Percentiles rank a stretch among this genome's conserved stretches.
phyloP scores from a whole-genome alignment of 495 filamentous ascomycete genomes.

The Lasiosphaeria ovina region DNA sequence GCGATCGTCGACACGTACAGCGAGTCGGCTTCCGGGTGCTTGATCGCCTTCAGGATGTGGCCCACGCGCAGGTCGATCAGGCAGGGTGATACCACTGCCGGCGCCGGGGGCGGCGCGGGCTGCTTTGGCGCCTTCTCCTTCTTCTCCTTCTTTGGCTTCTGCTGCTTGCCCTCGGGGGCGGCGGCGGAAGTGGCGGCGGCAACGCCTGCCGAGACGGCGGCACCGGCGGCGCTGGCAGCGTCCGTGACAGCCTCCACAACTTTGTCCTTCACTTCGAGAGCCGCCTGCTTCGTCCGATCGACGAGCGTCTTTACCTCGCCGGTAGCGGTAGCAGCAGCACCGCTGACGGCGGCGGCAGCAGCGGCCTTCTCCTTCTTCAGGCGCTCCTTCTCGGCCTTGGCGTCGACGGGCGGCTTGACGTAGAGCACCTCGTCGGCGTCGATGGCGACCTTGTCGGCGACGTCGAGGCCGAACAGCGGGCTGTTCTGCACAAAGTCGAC shows the following conservation, averaged over 20 bases:
- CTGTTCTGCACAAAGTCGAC: slow-evolving; percentile 95
- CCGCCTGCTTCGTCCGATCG: slow-evolving; percentile 53
- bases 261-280: slow-evolving; percentile 22
- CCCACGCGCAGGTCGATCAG: slow-evolving; percentile 94
- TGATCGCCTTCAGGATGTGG: slow-evolving; percentile 91
- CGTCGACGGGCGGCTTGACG: slow-evolving; percentile 75
- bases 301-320: slow-evolving; percentile 43
- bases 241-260: slow-evolving; percentile 14
- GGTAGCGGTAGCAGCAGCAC: slow-evolving; percentile 32
- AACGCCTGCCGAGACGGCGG: slow-evolving; percentile 6
- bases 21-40: slow-evolving; percentile 94
- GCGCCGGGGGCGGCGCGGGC: slow-evolving; percentile 63
- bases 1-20: slow-evolving; percentile 96
- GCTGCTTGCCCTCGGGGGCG: slow-evolving; percentile 27
- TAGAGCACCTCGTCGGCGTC: slow-evolving; percentile 78
- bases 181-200: slow-evolving; percentile 38
- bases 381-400: slow-evolving; percentile 85
- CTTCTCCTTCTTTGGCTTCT: slow-evolving; percentile 59
- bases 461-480: slow-evolving; percentile 67
- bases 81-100: slow-evolving; percentile 71
- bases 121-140: slow-evolving; percentile 75
- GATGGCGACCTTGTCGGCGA: slow-evolving; percentile 78
- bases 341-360: slow-evolving; percentile 46
- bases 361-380: slow-evolving; percentile 83
- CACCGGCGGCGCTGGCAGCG: neutral